A percentile compares a stretch with the other conserved stretches of the same genome.
These are phyloP conservation scores for Pichia sp. DNA, from an alignment of 1,139 yeast genomes.

Conservation along the genomic window DNA sequence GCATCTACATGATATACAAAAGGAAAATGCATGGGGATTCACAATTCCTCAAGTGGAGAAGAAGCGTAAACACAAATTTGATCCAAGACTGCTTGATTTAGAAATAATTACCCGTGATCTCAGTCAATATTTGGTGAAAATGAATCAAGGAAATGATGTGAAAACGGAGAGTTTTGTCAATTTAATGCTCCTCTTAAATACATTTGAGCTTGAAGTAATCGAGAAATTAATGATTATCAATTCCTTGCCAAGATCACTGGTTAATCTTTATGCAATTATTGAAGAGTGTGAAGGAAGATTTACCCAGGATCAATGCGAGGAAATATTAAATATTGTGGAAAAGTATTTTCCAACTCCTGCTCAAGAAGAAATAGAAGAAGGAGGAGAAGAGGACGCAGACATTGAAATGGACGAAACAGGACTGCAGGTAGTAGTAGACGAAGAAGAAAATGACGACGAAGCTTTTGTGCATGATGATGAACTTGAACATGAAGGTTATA, in stretches of 20 bases:
- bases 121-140: constrained; percentile 34
- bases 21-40: constrained; percentile 45
- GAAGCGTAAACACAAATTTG: constrained; percentile 32
- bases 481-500: constrained; percentile 20
- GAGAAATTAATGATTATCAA: constrained; percentile 84
- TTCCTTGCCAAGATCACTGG: constrained; percentile 73
- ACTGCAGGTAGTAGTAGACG: constrained; percentile 12
- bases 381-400: constrained; percentile 14
- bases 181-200: constrained; percentile 50
- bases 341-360: constrained; percentile 43
- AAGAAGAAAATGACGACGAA: constrained; percentile 22
- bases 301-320: constrained; percentile 55
- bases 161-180: constrained; percentile 43
- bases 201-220: constrained; percentile 65
- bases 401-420: constrained; percentile 19
- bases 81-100: constrained; percentile 44
- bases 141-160: constrained; percentile 27
- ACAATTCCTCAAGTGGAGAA: constrained; percentile 29
- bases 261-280: constrained; percentile 69
- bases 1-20: constrained; percentile 53
- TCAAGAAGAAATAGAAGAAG: constrained; percentile 15
- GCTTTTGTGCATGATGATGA: constrained; percentile 22
- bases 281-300: constrained; percentile 92
- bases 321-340: constrained; percentile 48
- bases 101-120: constrained; percentile 70